Evolutionary conservation across 495 filamentous ascomycete species (phyloP).

Genomic region (Aspergillus funiculosus): DNA sequence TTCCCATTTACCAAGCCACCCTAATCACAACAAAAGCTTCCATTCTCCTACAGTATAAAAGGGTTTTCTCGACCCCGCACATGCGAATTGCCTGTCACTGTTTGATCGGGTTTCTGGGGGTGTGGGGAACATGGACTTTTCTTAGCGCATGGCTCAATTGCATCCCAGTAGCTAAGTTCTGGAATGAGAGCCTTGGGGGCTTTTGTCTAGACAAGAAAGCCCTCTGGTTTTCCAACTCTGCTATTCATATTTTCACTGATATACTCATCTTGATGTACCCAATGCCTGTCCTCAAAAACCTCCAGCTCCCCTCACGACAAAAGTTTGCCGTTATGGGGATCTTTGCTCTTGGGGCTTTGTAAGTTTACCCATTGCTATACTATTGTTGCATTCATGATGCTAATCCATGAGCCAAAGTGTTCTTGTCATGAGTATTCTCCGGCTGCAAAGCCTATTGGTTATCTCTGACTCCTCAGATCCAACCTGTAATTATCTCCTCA

Average conservation of each 20-base stretch:
- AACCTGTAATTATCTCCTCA: constrained; percentile 32
- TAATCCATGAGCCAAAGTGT: constrained; percentile 33
- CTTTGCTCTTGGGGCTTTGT: constrained; percentile 47
- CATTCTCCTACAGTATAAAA: constrained; percentile 36
- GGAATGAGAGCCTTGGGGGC: constrained; percentile 25
- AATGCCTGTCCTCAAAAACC: constrained; percentile 40
- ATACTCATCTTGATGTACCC: constrained; percentile 43
- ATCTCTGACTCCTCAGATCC: constrained; percentile 41
- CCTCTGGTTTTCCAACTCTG: constrained; percentile 38
- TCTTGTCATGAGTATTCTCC: constrained; percentile 50
- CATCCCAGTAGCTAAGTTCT: constrained; percentile 32
- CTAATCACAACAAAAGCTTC: constrained; percentile 34
- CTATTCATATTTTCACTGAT: constrained; percentile 44
- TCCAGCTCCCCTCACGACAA: constrained; percentile 40
- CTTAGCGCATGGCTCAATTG: constrained; percentile 35
- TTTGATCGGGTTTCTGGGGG: constrained; percentile 27
- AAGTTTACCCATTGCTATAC: constrained; percentile 17
- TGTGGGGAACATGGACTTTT: constrained; percentile 38
- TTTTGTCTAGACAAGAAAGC: constrained; percentile 33
- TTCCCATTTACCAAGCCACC: constrained; percentile 33
- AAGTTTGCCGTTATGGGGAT: constrained; percentile 42
- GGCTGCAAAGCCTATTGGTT: constrained; percentile 43
- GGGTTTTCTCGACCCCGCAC: constrained; percentile 33
- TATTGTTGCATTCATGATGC: constrained; percentile 1
- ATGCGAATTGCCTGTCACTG: constrained; percentile 36